These are phyloP conservation scores for Fusarium scirpi DNA, from an alignment of 2,329 filamentous ascomycete species.

Conservation along the genomic window DNA sequence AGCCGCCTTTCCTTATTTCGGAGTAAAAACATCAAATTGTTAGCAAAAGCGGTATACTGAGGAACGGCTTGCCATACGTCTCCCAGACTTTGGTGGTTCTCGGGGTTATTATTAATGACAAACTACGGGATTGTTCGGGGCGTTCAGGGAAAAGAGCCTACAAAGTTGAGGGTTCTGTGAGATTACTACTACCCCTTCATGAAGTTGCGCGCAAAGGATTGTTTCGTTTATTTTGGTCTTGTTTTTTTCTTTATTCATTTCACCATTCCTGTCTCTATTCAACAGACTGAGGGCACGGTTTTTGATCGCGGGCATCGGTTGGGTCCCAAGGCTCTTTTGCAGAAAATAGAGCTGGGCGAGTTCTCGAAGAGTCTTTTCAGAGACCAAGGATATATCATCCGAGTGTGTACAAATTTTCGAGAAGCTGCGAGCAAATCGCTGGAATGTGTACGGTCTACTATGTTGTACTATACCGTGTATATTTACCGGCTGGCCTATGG, in stretches of 20 bases:
- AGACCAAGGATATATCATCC: slow-evolving; percentile 27
- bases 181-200: slow-evolving; percentile 42
- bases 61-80: slow-evolving; percentile 34
- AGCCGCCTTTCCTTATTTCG: not conserved
- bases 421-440: slow-evolving; percentile 23
- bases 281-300: slow-evolving; percentile 23
- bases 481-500: slow-evolving; percentile 27
- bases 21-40: slow-evolving; percentile 3
- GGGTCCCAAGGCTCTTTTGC: slow-evolving; percentile 7
- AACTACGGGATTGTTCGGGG: slow-evolving; percentile 46
- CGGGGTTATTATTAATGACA: slow-evolving; percentile 44
- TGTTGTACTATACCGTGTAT: slow-evolving; percentile 26
- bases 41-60: slow-evolving; percentile 27
- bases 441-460: slow-evolving; percentile 30
- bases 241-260: slow-evolving; percentile 22
- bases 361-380: slow-evolving; percentile 27
- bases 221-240: slow-evolving; percentile 25
- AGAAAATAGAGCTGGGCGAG: slow-evolving; percentile 28
- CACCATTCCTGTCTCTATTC: slow-evolving; percentile 34
- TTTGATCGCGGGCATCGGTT: slow-evolving; percentile 12
- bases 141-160: slow-evolving; percentile 47
- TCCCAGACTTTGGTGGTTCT: slow-evolving; percentile 35
- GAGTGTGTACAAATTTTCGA: slow-evolving; percentile 27
- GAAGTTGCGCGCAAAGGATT: slow-evolving; percentile 46
- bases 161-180: slow-evolving; percentile 45